Conservation (phyloP, 1,284 basidiomycete species). For the Pyrrhoderma noxium region DNA sequence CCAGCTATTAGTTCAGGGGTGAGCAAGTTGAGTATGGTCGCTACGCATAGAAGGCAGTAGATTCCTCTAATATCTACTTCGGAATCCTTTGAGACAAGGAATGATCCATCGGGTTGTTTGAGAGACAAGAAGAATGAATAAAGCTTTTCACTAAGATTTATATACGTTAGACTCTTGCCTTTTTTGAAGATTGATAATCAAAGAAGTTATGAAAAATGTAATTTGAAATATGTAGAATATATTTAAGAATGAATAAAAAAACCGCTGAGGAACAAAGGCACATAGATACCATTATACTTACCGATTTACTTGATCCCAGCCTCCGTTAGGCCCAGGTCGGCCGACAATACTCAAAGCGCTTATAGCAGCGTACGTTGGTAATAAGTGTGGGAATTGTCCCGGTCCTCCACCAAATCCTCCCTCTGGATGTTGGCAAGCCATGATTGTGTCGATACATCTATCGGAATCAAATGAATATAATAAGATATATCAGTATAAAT, state of each 20-base stretch:
- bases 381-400: slow-evolving; percentile 80
- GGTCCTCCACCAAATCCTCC: slow-evolving; percentile 94
- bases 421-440: slow-evolving; percentile 76
- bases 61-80: slow-evolving; percentile 90
- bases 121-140: slow-evolving; percentile 90
- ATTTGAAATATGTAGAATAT: no score
- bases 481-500: background rate
- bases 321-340: slow-evolving; percentile 59
- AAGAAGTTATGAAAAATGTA: no score
- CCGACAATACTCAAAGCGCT: slow-evolving; percentile 82
- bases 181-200: no score
- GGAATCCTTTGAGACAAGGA: slow-evolving; percentile 80
- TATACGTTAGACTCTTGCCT: no score
- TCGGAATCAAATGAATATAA: background rate
- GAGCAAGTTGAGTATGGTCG: slow-evolving; percentile 69
- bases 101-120: slow-evolving; percentile 93
- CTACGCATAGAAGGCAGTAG: slow-evolving; percentile 71
- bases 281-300: slow-evolving; percentile 28
- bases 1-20: slow-evolving; percentile 82
- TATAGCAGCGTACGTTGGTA: slow-evolving; percentile 88
- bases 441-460: slow-evolving; percentile 71
- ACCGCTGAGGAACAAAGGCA: background rate
- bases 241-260: no score
- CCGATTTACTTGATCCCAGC: slow-evolving; percentile 82
- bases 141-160: slow-evolving; percentile 48